phyloP scores from a whole-genome alignment of 768 basidiomycete genomes.

The Hypholoma fasciculare region DNA sequence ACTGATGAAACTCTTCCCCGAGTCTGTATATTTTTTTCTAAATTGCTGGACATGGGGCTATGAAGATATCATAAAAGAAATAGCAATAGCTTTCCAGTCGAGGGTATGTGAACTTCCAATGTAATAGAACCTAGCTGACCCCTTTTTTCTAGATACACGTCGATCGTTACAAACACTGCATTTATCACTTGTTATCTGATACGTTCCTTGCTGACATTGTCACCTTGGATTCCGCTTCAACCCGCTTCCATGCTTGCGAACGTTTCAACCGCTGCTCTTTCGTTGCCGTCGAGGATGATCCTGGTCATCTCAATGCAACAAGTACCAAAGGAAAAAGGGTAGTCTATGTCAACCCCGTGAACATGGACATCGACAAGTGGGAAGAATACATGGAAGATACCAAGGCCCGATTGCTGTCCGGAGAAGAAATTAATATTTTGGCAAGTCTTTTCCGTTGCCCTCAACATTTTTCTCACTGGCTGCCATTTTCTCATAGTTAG shows the following conservation, averaged over 20 bases:
- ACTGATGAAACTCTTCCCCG: constrained; percentile 69
- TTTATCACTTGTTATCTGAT: constrained; percentile 61
- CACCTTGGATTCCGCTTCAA: constrained; percentile 57
- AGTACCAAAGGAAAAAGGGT: constrained; percentile 56
- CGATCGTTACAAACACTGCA: constrained; percentile 81
- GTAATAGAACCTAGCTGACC: neutral
- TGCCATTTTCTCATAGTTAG: constrained; percentile 47
- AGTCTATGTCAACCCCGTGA: constrained; percentile 85
- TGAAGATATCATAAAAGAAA: constrained; percentile 82
- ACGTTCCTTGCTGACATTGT: constrained; percentile 61
- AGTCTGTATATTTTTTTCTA: constrained; percentile 76
- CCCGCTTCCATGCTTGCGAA: constrained; percentile 95
- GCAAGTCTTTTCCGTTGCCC: constrained; percentile 38
- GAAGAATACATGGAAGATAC: constrained; percentile 41
- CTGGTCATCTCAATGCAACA: constrained; percentile 27
- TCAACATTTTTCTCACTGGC: neutral
- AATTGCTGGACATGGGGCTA: constrained; percentile 98
- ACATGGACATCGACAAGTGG: constrained; percentile 61
- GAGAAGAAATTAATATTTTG: constrained; percentile 55
- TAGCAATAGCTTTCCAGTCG: constrained; percentile 65
- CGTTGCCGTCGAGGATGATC: constrained; percentile 46
- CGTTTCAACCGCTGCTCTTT: constrained; percentile 71
- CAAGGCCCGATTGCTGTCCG: constrained; percentile 35
- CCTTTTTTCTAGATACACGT: constrained; percentile 68
- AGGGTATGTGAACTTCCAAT: constrained; percentile 37